A percentile compares a stretch with the other conserved stretches of the same genome.
phyloP scores from a whole-genome alignment of 768 basidiomycete species.

The Clathrus columnatus region DNA sequence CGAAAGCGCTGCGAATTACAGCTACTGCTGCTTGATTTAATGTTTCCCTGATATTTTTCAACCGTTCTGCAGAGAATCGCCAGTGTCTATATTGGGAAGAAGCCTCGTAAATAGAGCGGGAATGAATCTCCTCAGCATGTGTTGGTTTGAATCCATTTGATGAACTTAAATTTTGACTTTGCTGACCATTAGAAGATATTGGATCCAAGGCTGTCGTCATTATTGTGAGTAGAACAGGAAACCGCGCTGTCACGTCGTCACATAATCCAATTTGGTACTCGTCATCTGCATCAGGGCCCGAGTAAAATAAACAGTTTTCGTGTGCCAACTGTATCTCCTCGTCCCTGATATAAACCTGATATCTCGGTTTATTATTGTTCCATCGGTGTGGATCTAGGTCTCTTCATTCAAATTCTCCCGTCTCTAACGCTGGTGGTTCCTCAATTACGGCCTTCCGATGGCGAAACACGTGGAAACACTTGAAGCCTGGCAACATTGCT shows the following conservation, averaged over 20 bases:
- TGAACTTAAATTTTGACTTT: not conserved
- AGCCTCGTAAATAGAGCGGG: slow-evolving; percentile 51
- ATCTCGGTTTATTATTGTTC: too few species aligned
- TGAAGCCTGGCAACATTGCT: too few species aligned
- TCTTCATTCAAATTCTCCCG: too few species aligned
- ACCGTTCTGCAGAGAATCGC: slow-evolving; percentile 70
- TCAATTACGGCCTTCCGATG: not conserved
- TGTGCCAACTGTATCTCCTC: too few species aligned
- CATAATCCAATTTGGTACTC: too few species aligned
- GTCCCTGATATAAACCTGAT: too few species aligned
- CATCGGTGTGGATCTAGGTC: too few species aligned
- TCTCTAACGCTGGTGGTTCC: not conserved
- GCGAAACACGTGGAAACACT: not conserved
- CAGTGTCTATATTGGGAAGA: slow-evolving; percentile 83
- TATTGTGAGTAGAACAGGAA: too few species aligned
- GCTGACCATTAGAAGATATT: not conserved
- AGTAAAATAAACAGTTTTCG: too few species aligned
- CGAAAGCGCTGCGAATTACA: slow-evolving; percentile 68
- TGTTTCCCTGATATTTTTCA: slow-evolving; percentile 49
- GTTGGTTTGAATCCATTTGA: not conserved
- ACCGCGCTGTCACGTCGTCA: too few species aligned
- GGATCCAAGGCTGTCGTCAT: not conserved
- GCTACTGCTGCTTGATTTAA: slow-evolving; percentile 72
- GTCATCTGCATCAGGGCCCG: too few species aligned
- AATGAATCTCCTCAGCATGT: not conserved